Evolutionary conservation across 2,329 filamentous ascomycete species (phyloP).

Genomic region (Fusarium armeniacum): DNA sequence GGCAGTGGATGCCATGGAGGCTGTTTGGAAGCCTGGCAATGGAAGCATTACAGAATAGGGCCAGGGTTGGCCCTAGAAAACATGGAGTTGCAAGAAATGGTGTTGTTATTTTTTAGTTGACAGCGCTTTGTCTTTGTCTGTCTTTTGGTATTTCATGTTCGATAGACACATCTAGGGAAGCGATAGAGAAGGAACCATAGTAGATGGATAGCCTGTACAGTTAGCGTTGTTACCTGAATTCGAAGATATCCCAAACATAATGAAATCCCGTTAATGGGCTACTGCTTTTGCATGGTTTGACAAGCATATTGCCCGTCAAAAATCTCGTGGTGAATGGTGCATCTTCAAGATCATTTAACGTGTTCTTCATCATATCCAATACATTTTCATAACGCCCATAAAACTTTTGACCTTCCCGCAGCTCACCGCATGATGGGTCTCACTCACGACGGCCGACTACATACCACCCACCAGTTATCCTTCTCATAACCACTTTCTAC

Average conservation of each 20-base stretch:
- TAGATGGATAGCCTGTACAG: slow-evolving; percentile 41
- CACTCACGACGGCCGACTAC: slow-evolving; percentile 51
- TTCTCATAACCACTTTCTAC: slow-evolving; percentile 90
- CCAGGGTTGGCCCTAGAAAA: slow-evolving; percentile 34
- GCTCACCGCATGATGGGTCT: slow-evolving; percentile 31
- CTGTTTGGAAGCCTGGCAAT: slow-evolving; percentile 20
- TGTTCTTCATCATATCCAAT: slow-evolving; percentile 8
- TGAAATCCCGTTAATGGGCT: slow-evolving; percentile 10
- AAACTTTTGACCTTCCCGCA: slow-evolving; percentile 14
- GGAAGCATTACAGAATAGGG: slow-evolving; percentile 25
- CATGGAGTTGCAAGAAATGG: slow-evolving; percentile 37
- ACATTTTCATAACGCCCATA: slow-evolving; percentile 26
- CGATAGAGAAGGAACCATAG: slow-evolving; percentile 38
- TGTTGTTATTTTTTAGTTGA: slow-evolving; percentile 23
- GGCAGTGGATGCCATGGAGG: slow-evolving; percentile 16
- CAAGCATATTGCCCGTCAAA: slow-evolving; percentile 13
- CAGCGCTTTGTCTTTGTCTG: slow-evolving; percentile 29
- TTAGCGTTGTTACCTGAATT: slow-evolving; percentile 35
- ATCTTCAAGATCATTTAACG: slow-evolving; percentile 19
- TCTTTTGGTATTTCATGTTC: slow-evolving; percentile 11
- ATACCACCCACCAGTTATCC: slow-evolving; percentile 98
- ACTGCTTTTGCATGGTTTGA: slow-evolving; percentile 24
- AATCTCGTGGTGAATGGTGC: slow-evolving; percentile 21
- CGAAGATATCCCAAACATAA: slow-evolving; percentile 23
- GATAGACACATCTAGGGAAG: slow-evolving; percentile 33